phyloP scores from a whole-genome alignment of 106 monocot genomes.

The Dendrobium nobile region DNA sequence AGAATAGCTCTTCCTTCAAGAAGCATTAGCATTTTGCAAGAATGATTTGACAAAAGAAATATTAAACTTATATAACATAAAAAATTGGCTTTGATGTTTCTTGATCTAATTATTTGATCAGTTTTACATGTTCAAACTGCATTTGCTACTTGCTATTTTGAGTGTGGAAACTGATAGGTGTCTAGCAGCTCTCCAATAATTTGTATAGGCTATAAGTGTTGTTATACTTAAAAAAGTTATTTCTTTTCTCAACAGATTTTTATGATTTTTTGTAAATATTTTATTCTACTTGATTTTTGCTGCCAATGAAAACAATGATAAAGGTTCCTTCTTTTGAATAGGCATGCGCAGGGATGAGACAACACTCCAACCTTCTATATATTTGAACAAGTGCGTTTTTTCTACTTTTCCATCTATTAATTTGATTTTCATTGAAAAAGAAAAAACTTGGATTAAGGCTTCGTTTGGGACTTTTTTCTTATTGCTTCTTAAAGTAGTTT shows the following conservation, averaged over 20 bases:
- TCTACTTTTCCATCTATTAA: neutral
- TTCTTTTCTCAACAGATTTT: neutral
- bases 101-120: neutral
- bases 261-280: neutral
- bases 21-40: neutral
- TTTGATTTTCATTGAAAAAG: neutral
- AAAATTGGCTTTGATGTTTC: neutral
- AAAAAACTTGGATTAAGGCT: neutral
- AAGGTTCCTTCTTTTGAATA: constrained; percentile 21
- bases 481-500: no score
- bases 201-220: neutral
- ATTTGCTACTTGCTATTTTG: neutral
- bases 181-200: neutral
- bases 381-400: constrained; percentile 65
- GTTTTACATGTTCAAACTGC: neutral
- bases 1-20: neutral
- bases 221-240: neutral
- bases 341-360: constrained; percentile 83
- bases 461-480: no score
- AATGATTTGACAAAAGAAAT: neutral
- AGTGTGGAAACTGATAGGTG: neutral
- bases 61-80: no score
- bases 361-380: constrained; percentile 70
- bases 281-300: neutral
- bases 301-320: neutral